Percentiles rank a stretch among this genome's conserved stretches.
These are phyloP conservation scores for Eucalyptus dawsonii DNA, from an alignment of 345 rosid species.

Conservation along the genomic window DNA sequence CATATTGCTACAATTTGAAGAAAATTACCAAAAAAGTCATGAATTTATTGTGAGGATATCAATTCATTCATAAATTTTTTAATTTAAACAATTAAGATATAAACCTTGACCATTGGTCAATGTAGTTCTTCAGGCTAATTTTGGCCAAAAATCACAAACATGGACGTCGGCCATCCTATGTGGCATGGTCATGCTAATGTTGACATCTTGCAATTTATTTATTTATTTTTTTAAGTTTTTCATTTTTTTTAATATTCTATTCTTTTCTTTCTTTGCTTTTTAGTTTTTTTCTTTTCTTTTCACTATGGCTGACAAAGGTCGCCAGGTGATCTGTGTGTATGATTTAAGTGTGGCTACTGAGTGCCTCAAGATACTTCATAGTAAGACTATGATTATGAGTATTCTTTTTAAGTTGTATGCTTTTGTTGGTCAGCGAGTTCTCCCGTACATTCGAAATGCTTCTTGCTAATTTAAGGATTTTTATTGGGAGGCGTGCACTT, in stretches of 20 bases:
- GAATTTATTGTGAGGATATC: too few species aligned
- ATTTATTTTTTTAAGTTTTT: too few species aligned
- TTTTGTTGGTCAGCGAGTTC: not conserved
- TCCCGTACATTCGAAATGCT: not conserved
- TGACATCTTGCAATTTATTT: not conserved
- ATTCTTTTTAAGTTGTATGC: not conserved
- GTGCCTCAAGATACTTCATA: not conserved
- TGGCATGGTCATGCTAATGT: not conserved
- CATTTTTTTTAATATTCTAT: too few species aligned
- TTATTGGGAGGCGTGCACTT: not conserved
- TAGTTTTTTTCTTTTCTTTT: too few species aligned
- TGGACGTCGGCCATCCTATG: not conserved
- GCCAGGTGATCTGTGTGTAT: not conserved
- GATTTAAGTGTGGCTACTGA: not conserved
- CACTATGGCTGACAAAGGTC: not conserved
- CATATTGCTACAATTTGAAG: not conserved
- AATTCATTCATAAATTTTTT: not conserved
- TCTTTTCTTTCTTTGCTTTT: not conserved
- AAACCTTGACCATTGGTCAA: not conserved
- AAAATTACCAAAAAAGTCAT: too few species aligned
- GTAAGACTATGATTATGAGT: not conserved
- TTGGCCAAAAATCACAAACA: rapidly evolving
- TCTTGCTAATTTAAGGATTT: not conserved
- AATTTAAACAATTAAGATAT: too few species aligned
- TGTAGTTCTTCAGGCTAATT: too few species aligned